Conservation (phyloP, 345 rosid species). For the Brassica juncea region DNA sequence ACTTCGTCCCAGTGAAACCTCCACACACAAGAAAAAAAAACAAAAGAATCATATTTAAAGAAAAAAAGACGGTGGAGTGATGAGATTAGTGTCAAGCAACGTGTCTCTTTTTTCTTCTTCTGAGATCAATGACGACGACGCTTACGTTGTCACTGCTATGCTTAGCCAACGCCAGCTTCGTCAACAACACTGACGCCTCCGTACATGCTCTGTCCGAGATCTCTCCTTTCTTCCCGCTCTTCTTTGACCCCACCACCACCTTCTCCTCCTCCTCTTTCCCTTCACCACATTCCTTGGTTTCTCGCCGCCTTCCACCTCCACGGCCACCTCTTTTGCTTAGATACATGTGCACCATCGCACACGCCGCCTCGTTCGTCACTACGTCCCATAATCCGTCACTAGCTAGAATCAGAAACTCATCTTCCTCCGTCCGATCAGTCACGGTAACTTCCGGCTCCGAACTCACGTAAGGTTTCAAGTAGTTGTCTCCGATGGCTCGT, state of each 20-base stretch:
- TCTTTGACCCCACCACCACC: conserved; percentile 28
- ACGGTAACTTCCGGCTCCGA: conserved; percentile 79
- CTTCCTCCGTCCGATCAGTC: conserved; percentile 62
- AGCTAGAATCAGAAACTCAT: conserved; percentile 78
- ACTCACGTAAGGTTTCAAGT: conserved; percentile 86
- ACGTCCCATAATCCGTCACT: conserved; percentile 96
- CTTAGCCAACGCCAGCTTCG: conserved; percentile 77
- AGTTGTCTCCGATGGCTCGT: conserved; percentile 87
- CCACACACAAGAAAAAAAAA: conserved; percentile 15
- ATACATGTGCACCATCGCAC: conserved; percentile 71
- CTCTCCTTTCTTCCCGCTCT: conserved; percentile 41
- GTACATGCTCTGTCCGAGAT: conserved; percentile 58
- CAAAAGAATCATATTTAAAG: conserved; percentile 19
- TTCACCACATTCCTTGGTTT: conserved; percentile 11
- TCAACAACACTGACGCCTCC: conserved; percentile 69
- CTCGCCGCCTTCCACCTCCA: conserved; percentile 15
- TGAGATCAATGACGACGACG: conserved; percentile 79
- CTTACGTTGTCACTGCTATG: conserved; percentile 82
- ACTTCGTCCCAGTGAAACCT: conserved; percentile 26
- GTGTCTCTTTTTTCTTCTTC: conserved; percentile 48
- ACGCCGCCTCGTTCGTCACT: conserved; percentile 77
- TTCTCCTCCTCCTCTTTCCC: neutral
- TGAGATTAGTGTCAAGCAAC: conserved; percentile 30
- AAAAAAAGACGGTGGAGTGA: conserved; percentile 10
- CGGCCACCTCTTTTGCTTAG: conserved; percentile 27